Conservation (phyloP, 768 basidiomycete genomes). For the Fomitopsis pulvina region DNA sequence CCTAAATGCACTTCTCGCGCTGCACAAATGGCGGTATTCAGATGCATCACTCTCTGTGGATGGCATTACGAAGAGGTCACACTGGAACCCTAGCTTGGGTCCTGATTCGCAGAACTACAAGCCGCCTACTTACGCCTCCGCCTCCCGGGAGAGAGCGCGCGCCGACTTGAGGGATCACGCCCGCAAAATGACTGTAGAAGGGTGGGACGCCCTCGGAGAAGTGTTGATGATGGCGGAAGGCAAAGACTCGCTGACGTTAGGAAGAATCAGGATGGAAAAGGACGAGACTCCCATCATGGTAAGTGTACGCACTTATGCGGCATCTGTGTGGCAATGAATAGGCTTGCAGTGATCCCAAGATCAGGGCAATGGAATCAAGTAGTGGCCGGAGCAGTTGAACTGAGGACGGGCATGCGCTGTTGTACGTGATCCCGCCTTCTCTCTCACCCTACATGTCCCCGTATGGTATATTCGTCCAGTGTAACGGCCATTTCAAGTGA, state of each 20-base stretch:
- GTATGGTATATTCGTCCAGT: no score
- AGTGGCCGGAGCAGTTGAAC: no score
- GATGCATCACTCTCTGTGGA: no score
- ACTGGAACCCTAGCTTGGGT: slow-evolving; percentile 11
- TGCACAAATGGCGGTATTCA: slow-evolving; percentile 24
- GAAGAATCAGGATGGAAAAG: slow-evolving; percentile 28
- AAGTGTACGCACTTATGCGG: no score
- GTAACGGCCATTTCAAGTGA: no score
- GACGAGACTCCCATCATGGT: background rate
- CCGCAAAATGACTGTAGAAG: slow-evolving; percentile 28
- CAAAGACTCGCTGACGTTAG: slow-evolving; percentile 41
- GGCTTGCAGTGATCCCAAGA: no score
- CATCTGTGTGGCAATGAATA: no score
- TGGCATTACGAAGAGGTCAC: no score
- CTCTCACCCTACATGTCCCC: no score
- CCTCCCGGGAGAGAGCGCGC: slow-evolving; percentile 8
- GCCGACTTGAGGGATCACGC: slow-evolving; percentile 15
- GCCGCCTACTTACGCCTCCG: background rate
- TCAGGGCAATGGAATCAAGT: no score
- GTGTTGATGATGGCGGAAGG: slow-evolving; percentile 56
- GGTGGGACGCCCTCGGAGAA: slow-evolving; percentile 45
- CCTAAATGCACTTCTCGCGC: slow-evolving; percentile 33
- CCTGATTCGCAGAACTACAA: slow-evolving; percentile 7
- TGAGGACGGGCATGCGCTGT: no score
- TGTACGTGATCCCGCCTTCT: no score